Conservation (phyloP, 2,329 filamentous ascomycete genomes). For the Gyromitra esculenta region DNA sequence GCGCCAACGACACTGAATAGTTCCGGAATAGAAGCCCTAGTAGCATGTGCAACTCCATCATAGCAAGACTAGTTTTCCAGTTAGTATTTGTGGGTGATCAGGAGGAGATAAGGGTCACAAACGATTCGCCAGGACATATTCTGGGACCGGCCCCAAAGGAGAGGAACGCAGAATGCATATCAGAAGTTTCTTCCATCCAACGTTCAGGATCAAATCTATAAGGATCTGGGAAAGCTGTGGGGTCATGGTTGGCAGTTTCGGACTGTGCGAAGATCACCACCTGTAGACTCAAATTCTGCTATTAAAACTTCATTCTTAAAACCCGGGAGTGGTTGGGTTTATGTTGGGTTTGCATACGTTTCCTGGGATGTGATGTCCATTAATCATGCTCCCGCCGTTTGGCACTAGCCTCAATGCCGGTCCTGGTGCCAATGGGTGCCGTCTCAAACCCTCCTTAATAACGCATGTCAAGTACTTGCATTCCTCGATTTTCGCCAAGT, state of each 20-base stretch:
- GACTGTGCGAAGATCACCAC: conserved; percentile 27
- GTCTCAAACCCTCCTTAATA: conserved; percentile 33
- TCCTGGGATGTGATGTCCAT: conserved; percentile 12
- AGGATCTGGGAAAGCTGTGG: conserved; percentile 17
- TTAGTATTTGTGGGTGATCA: neutral
- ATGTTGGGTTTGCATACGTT: conserved; percentile 8
- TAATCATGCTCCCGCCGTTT: conserved; percentile 1
- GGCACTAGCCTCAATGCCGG: conserved; percentile 24
- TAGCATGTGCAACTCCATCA: conserved; percentile 42
- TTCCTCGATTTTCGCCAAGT: conserved; percentile 22
- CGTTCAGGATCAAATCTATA: conserved; percentile 9
- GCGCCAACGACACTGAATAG: conserved; percentile 4
- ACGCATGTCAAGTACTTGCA: conserved; percentile 19
- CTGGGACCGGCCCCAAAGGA: conserved; percentile 34
- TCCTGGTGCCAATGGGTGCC: conserved; percentile 21
- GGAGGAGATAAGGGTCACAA: neutral
- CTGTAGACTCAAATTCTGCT: neutral
- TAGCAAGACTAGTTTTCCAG: conserved; percentile 13
- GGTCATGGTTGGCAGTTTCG: conserved; percentile 26
- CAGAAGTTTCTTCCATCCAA: conserved; percentile 23
- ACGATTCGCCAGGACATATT: conserved; percentile 32
- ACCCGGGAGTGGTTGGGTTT: neutral
- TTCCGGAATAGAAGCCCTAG: conserved; percentile 28
- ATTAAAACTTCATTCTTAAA: neutral
- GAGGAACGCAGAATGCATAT: conserved; percentile 15